Evolutionary conservation across 2,329 filamentous ascomycete genomes (phyloP).

Genomic region (Apiospora aurea): DNA sequence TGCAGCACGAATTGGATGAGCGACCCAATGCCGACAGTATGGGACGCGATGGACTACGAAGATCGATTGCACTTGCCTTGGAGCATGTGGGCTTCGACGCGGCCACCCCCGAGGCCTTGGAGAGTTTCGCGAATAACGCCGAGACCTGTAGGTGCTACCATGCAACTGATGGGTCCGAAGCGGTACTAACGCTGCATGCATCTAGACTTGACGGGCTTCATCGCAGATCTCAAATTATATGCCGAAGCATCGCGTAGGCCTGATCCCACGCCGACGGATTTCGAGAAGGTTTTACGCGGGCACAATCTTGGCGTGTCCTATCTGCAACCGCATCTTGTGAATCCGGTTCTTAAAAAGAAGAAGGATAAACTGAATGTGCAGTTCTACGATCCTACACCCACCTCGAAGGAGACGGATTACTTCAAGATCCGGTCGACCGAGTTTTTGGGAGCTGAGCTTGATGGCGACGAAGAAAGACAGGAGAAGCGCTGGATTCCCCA

Average conservation of each 20-base stretch:
- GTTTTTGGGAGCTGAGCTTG: conserved; percentile 61
- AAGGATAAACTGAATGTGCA: conserved; percentile 45
- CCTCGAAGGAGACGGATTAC: conserved; percentile 48
- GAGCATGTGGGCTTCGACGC: conserved; percentile 65
- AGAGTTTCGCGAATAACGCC: conserved; percentile 61
- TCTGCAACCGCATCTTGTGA: conserved; percentile 63
- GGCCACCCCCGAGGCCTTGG: conserved; percentile 62
- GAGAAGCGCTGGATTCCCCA: conserved; percentile 63
- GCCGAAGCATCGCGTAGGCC: conserved; percentile 59
- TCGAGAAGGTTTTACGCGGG: conserved; percentile 58
- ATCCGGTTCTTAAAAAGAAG: conserved; percentile 52
- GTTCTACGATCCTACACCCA: conserved; percentile 47
- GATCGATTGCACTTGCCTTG: conserved; percentile 63
- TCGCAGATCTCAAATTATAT: conserved; percentile 55
- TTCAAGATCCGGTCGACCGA: conserved; percentile 49
- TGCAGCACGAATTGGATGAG: conserved; percentile 30
- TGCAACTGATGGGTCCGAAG: background rate
- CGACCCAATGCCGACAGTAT: conserved; percentile 41
- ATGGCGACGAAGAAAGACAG: conserved; percentile 64
- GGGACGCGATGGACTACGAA: conserved; percentile 54
- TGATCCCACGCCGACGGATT: conserved; percentile 63
- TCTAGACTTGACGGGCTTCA: conserved; percentile 57
- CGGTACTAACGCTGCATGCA: conserved; percentile 16
- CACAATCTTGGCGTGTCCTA: conserved; percentile 60
- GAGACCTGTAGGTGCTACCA: conserved; percentile 60